These are phyloP conservation scores for Dujonia santamariae DNA, from an alignment of 1,139 yeast genomes.

Conservation along the genomic window DNA sequence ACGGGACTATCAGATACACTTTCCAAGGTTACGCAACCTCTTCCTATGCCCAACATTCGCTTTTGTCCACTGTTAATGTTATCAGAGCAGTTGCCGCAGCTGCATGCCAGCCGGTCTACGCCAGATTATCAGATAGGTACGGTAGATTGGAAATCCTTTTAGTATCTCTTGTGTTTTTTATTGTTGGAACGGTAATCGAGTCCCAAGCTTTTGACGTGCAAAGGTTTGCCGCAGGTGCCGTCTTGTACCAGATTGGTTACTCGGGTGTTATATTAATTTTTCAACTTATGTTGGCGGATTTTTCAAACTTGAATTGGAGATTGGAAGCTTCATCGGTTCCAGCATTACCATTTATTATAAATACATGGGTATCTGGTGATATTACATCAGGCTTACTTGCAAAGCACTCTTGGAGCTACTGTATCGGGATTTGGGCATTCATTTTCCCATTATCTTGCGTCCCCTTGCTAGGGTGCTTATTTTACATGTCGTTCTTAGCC, in stretches of 20 bases:
- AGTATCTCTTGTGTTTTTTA: conserved; percentile 56
- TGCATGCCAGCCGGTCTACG: conserved; percentile 64
- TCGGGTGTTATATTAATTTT: conserved; percentile 59
- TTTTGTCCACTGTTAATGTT: conserved; percentile 62
- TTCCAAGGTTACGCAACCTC: conserved; percentile 54
- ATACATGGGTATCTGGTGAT: conserved; percentile 73
- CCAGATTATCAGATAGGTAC: conserved; percentile 66
- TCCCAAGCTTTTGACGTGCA: conserved; percentile 65
- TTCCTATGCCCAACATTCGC: conserved; percentile 56
- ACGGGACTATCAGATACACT: conserved; percentile 21
- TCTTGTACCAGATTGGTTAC: conserved; percentile 67
- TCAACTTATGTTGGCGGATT: conserved; percentile 60
- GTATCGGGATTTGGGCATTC: conserved; percentile 41
- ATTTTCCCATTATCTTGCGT: conserved; percentile 35
- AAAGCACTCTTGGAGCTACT: conserved; percentile 27
- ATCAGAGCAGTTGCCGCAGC: conserved; percentile 40
- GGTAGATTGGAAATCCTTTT: conserved; percentile 62
- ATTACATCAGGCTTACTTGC: conserved; percentile 21
- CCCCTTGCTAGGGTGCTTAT: conserved; percentile 28
- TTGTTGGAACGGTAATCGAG: conserved; percentile 68
- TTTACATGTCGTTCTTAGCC: conserved; percentile 35
- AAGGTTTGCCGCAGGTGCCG: conserved; percentile 71
- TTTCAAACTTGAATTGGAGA: conserved; percentile 70
- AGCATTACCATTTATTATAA: conserved; percentile 67
- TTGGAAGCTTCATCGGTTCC: conserved; percentile 60